Evolutionary conservation across 805 yeast genomes (phyloP), one percentile per base, ranked within the genome.

Genomic region (Ogataea nitratoaversa): DNA sequence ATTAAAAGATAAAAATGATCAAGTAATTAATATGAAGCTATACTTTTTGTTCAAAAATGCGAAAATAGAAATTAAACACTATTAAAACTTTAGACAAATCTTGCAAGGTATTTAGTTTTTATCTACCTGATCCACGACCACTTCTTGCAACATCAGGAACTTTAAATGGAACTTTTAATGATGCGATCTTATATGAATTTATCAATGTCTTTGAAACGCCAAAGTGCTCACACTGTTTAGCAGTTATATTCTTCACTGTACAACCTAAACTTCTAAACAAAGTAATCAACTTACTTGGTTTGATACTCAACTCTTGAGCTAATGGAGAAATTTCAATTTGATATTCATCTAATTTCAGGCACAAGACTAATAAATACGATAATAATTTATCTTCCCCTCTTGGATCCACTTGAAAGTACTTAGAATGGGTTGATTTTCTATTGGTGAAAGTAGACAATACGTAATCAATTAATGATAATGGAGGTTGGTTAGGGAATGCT

Each of bases 221-320:
- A 48, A 79, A 73, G 3, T 83, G 83, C 53, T 82, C 88, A 28
- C 87, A 87, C 63, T 82, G 84, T n/a, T 81, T 73, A 27, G 71
- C 77, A 16, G 89, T 75, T 25, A 87, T 80, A 38, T 78, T 72
- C 63, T 84, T 86, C 37, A 87, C 77, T 18, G 64, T 61, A 52
- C 96, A 91, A 44, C 99, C 99, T 46, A 91, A 65, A 12, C 89
- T 83, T 59, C 79, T 82, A 63, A 85, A 80, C 42, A 93, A 68
- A 25, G 76, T 76, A 4, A 72, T 75, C 42, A 88, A 65, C 55
- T 78, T 79, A 11, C 86, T 74, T 28, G 95, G 90, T 57, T 87
- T 87, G 57, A 89, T 62, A 36, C 87, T 80, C 43, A 93, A 68
- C 60, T 90, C 97, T 48, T 82, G 79, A 2, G 96, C 91, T 49